Evolutionary conservation across 352 stramenopile genomes (phyloP).

Genomic region (Phytophthora agathidicida): DNA sequence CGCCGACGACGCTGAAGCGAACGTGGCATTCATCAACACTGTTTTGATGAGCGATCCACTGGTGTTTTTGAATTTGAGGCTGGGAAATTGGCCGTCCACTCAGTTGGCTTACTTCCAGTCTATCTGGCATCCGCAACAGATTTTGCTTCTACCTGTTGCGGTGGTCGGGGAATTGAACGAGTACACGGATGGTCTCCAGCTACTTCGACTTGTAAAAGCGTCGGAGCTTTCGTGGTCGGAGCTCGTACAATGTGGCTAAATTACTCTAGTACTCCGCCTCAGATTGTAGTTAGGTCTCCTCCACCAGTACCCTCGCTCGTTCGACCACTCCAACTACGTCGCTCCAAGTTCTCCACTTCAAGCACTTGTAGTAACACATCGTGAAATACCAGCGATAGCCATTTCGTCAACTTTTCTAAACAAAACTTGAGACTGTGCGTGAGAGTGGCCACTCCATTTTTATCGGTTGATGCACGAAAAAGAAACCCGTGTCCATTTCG

Average conservation of each 20-base stretch:
- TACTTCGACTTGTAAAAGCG: conserved; percentile 4
- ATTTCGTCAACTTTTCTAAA: too few relatives aligned
- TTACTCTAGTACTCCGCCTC: too few relatives aligned
- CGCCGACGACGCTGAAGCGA: conserved; percentile 7
- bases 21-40: conserved; percentile 42
- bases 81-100: background rate
- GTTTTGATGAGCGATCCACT: conserved; percentile 44
- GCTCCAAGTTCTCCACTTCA: too few relatives aligned
- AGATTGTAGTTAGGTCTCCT: too few relatives aligned
- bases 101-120: conserved; percentile 28
- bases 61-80: conserved; percentile 17
- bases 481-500: too few relatives aligned
- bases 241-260: conserved; percentile 24
- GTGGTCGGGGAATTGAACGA: conserved; percentile 10
- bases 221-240: conserved; percentile 17
- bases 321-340: too few relatives aligned
- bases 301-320: too few relatives aligned
- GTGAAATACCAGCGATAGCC: too few relatives aligned
- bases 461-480: too few relatives aligned
- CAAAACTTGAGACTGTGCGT: too few relatives aligned
- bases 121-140: background rate
- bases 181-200: conserved; percentile 8
- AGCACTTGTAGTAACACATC: too few relatives aligned
- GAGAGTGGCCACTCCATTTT: too few relatives aligned
- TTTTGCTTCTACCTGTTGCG: conserved; percentile 16